These are phyloP conservation scores for Peronosclerospora sorghi DNA, from an alignment of 352 stramenopile species.

Conservation along the genomic window DNA sequence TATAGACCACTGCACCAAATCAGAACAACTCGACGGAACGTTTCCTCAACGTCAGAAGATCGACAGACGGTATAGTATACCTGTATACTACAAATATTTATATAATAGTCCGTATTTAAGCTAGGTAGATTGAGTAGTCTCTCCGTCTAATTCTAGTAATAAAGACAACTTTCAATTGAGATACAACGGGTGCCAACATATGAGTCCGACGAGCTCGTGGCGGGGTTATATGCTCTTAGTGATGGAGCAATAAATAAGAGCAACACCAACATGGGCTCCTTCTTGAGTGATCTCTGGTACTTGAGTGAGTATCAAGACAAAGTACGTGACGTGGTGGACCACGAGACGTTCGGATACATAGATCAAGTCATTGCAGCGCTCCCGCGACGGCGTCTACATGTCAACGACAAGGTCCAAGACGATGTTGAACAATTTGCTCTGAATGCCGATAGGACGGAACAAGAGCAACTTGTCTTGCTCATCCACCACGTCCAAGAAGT, in stretches of 20 bases:
- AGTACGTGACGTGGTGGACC: constrained; percentile 36
- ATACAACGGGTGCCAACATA: constrained; percentile 15
- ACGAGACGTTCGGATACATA: constrained; percentile 56
- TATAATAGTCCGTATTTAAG: too few species aligned
- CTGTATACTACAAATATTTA: too few species aligned
- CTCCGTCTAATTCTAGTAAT: too few species aligned
- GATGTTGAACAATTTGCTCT: too few species aligned
- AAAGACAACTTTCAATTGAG: too few species aligned
- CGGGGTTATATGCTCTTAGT: constrained; percentile 49
- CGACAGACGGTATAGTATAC: too few species aligned
- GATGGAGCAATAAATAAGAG: constrained; percentile 35
- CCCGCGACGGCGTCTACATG: constrained; percentile 29
- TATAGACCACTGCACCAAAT: too few species aligned
- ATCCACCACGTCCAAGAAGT: constrained; percentile 49
- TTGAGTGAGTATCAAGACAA: constrained; percentile 55
- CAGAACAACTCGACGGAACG: too few species aligned
- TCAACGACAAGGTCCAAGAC: constrained; percentile 8
- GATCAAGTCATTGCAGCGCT: constrained; percentile 59
- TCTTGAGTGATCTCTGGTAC: constrained; percentile 62
- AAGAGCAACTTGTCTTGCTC: neutral
- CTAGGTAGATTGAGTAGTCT: too few species aligned
- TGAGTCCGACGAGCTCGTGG: constrained; percentile 36
- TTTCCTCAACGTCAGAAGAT: too few species aligned
- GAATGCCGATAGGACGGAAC: too few species aligned
- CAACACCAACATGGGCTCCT: constrained; percentile 46